These are phyloP conservation scores for Poa pratensis DNA, from an alignment of 176 grass and related monocot genomes.

Conservation along the genomic window DNA sequence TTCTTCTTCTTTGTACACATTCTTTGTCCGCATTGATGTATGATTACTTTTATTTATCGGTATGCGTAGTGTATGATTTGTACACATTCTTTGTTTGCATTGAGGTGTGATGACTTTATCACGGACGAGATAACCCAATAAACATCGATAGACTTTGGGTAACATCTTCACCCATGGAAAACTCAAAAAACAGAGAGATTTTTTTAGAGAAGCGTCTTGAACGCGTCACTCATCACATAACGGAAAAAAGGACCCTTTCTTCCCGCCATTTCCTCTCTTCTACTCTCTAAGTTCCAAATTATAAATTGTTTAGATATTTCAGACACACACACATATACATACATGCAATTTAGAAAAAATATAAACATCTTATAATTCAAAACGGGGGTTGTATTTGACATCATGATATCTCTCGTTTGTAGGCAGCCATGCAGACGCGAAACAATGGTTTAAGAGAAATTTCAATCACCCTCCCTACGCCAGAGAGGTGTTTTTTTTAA, in stretches of 20 bases:
- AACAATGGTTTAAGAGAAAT: background rate
- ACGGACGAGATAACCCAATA: background rate
- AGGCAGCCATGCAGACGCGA: background rate
- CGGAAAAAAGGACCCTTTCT: background rate
- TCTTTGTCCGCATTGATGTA: slow-evolving; percentile 28
- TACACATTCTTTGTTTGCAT: background rate
- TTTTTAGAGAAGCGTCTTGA: background rate
- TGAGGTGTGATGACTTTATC: background rate
- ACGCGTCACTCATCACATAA: background rate
- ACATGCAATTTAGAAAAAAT: too few relatives aligned
- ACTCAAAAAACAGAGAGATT: too few relatives aligned
- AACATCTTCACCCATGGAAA: background rate
- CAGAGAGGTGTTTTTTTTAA: too few relatives aligned
- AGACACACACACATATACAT: too few relatives aligned
- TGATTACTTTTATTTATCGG: slow-evolving; percentile 40
- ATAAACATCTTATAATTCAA: too few relatives aligned
- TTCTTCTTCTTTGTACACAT: slow-evolving; percentile 38
- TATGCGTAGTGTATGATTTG: slow-evolving; percentile 40
- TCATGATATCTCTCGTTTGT: background rate
- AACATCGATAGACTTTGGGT: background rate
- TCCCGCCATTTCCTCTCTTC: background rate
- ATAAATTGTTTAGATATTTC: too few relatives aligned
- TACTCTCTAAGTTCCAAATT: too few relatives aligned
- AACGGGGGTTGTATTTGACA: background rate
- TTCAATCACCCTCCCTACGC: background rate